Base-by-base conservation (phyloP, 2,329 filamentous ascomycete species). In the Trichoderma hamatum region DNA sequence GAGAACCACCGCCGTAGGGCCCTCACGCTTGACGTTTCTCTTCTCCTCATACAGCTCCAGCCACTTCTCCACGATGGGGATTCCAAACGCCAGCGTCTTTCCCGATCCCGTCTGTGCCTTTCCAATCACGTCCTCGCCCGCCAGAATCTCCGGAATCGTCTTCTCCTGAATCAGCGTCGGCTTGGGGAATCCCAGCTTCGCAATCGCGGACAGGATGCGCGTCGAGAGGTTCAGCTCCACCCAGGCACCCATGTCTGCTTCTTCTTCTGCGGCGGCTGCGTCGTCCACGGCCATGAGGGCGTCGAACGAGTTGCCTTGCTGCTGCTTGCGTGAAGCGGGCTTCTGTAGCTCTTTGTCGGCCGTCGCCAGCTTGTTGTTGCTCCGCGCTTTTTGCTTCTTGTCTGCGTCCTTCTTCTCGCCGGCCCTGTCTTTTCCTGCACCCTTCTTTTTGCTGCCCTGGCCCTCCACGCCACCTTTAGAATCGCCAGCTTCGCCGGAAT, bases 91-190 rank as follows among this genome's bases (percentile, higher is more conserved):
- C 55, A 99, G 83, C 0, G 96, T 99, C 81, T 99, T 99, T 74
- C 96, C 96, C 16, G 96, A 98, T 72, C 96, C 96, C 0, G 96
- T 99, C 13, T 95, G 91, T 2, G 96, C 96, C 81, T 99, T 99
- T 52, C 96, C 96, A 72, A 99, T 92, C 19, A 98, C 91, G 79
- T 99, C 95, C 77, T 92, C 92, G 0, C 95, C 95, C 6, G 88
- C 87, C 24, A 95, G 78, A 56, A 97, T 92, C 65, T 92, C 87
- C 0, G 96, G 94, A 73, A 99, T 97, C 1, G 92, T 85, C 39
- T 88, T 85, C 24, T 84, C 81, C 78, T 99, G 96, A 69, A 99
- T 97, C 0, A 86, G 81, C 0, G 94, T 97, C 0, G 96, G 96
- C 69, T 88, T 89, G 5, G 86, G 77, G 77, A 98, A 98, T 69